Conservation (phyloP, 495 filamentous ascomycete species). For the Trichoderma reesei region DNA sequence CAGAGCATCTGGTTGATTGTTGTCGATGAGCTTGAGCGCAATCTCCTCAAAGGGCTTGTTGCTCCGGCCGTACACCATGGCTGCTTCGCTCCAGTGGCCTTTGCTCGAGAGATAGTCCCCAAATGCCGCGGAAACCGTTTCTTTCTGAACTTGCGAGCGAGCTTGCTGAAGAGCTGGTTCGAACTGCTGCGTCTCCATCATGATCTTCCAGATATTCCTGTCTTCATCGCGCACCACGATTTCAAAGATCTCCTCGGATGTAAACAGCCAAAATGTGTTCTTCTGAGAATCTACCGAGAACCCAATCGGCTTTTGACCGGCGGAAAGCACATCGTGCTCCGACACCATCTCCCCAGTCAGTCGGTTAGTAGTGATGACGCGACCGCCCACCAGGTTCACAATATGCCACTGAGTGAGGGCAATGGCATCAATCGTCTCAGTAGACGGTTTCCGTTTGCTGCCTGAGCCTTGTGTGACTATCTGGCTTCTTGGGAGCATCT, state of each 20-base stretch:
- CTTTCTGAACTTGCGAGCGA: slow-evolving; percentile 59
- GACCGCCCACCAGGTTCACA: slow-evolving; percentile 69
- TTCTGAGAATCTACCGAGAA: slow-evolving; percentile 82
- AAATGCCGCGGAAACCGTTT: slow-evolving; percentile 79
- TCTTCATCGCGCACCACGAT: slow-evolving; percentile 84
- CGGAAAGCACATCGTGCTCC: slow-evolving; percentile 77
- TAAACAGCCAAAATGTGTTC: slow-evolving; percentile 96
- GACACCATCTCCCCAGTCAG: slow-evolving; percentile 76
- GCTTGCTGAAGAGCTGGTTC: slow-evolving; percentile 80
- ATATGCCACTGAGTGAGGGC: slow-evolving; percentile 89
- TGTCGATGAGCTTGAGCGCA: slow-evolving; percentile 80
- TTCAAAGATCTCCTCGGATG: slow-evolving; percentile 80
- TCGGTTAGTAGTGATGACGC: slow-evolving; percentile 74
- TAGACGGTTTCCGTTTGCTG: slow-evolving; percentile 51
- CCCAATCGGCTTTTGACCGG: slow-evolving; percentile 65
- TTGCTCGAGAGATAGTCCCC: slow-evolving; percentile 78
- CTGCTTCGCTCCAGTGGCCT: slow-evolving; percentile 75
- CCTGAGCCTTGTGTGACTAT: slow-evolving; percentile 57
- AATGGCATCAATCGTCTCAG: slow-evolving; percentile 68
- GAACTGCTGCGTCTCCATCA: slow-evolving; percentile 75
- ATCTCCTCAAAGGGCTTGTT: slow-evolving; percentile 96
- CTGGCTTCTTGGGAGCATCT: slow-evolving; percentile 60
- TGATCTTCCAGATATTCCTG: slow-evolving; percentile 86
- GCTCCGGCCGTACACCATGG: slow-evolving; percentile 83
- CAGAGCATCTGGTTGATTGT: slow-evolving; percentile 80